A percentile compares a stretch with the other conserved stretches of the same genome.
These are phyloP conservation scores for Phaffia rhodozyma DNA, from an alignment of 1,284 basidiomycete species.

Conservation along the genomic window DNA sequence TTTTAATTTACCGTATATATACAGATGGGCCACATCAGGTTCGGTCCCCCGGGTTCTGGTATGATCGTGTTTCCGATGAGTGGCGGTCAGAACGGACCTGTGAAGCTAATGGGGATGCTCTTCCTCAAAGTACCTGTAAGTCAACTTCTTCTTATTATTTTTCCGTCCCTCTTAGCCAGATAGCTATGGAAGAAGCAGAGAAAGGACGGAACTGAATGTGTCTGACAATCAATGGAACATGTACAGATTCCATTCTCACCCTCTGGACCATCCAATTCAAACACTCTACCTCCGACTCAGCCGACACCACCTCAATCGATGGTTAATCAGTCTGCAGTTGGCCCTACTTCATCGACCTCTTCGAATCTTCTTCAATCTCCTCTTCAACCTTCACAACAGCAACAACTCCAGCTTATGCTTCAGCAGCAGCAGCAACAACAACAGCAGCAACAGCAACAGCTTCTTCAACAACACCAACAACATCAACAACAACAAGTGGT, in stretches of 20 bases:
- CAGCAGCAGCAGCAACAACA: conserved; percentile 6
- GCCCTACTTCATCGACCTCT: neutral
- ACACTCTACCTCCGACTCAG: neutral
- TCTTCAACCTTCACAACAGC: neutral
- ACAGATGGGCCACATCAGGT: conserved; percentile 12
- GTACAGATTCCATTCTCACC: conserved; percentile 13
- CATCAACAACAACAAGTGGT: neutral
- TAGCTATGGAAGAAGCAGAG: neutral
- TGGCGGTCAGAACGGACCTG: neutral
- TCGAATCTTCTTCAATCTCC: neutral
- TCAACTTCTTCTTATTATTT: neutral
- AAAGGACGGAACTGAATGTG: no score
- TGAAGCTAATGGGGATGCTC: conserved; percentile 14
- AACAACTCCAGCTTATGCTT: neutral
- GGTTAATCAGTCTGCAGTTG: no score
- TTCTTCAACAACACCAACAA: conserved; percentile 2
- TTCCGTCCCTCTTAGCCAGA: neutral
- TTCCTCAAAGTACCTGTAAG: conserved; percentile 14
- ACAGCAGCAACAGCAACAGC: neutral
- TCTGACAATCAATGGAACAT: neutral
- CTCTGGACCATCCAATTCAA: neutral
- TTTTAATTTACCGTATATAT: neutral
- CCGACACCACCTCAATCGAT: no score
- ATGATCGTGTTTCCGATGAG: conserved; percentile 16
- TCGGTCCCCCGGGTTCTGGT: conserved; percentile 15